phyloP scores from a whole-genome alignment of 1,284 basidiomycete genomes.

The Papiliotrema fonsecae region DNA sequence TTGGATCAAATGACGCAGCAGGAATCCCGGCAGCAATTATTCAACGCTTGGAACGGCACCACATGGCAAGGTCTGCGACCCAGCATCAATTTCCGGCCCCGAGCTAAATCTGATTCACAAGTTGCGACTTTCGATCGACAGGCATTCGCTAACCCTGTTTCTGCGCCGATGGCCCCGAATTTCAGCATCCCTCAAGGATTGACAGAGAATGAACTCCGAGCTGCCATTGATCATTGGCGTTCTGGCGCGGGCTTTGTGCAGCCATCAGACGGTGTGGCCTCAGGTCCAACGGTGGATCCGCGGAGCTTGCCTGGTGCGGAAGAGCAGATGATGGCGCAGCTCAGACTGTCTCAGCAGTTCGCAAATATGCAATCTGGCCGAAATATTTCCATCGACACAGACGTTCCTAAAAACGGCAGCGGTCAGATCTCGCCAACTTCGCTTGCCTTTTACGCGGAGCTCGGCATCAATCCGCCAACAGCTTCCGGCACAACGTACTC shows the following conservation, averaged over 20 bases:
- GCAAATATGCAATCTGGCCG: slow-evolving; percentile 20
- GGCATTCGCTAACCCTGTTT: slow-evolving; percentile 25
- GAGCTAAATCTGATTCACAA: slow-evolving; percentile 44
- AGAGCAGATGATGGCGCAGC: slow-evolving; percentile 12
- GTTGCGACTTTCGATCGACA: slow-evolving; percentile 31
- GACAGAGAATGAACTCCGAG: not conserved
- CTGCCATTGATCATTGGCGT: slow-evolving; percentile 25
- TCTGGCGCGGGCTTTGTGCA: slow-evolving; percentile 6
- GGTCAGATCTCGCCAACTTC: slow-evolving; percentile 40
- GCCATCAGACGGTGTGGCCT: not conserved
- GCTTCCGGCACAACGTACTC: slow-evolving; percentile 24
- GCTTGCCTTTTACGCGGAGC: slow-evolving; percentile 35
- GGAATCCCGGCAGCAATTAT: not conserved
- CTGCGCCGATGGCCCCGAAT: slow-evolving; percentile 9
- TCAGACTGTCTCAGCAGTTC: slow-evolving; percentile 17
- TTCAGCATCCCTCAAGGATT: slow-evolving; percentile 3
- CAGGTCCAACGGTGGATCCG: slow-evolving; percentile 31
- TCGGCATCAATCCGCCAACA: slow-evolving; percentile 23
- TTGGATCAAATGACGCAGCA: not conserved
- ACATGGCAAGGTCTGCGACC: slow-evolving; percentile 1
- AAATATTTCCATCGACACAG: slow-evolving; percentile 6
- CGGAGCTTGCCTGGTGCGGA: slow-evolving; percentile 34
- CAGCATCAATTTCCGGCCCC: slow-evolving; percentile 17
- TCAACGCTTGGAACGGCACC: not conserved
- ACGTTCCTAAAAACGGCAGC: not conserved